These are phyloP conservation scores for Acacia concinna DNA, from an alignment of 331 rosid species.

Conservation along the genomic window DNA sequence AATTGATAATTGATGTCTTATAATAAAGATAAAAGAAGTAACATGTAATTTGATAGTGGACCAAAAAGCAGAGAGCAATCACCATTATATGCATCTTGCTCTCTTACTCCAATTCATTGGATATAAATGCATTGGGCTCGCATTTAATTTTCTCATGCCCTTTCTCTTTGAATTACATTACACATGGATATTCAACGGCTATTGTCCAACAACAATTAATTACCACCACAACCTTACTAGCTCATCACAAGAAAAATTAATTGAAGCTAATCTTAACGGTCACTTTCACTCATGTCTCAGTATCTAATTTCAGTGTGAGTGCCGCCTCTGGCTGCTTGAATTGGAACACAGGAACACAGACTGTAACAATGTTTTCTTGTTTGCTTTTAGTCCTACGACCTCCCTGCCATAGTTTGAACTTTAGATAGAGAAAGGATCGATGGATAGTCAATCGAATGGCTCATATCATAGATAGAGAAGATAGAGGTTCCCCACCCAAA, in stretches of 20 bases:
- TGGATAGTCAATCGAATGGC: conserved; percentile 36
- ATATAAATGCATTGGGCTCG: neutral
- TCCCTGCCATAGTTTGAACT: neutral
- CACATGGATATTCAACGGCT: neutral
- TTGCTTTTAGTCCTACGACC: conserved; percentile 27
- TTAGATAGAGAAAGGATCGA: conserved; percentile 8
- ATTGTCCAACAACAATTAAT: neutral
- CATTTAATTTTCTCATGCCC: neutral
- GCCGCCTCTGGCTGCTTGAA: conserved; percentile 1
- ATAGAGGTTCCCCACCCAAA: conserved; percentile 5
- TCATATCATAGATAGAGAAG: conserved; percentile 33
- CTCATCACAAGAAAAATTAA: neutral
- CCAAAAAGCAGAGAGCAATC: neutral
- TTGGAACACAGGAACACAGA: neutral
- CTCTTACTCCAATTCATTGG: neutral
- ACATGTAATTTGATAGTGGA: neutral
- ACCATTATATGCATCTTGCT: neutral
- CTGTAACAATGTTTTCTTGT: conserved; percentile 23
- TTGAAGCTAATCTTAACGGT: neutral
- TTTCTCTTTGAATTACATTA: neutral
- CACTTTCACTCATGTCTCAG: neutral
- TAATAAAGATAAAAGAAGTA: too few relatives aligned
- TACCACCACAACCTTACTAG: neutral
- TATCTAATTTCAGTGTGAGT: neutral
- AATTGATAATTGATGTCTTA: too few relatives aligned